These are phyloP conservation scores for Kurtzmaniella cleridarum DNA, from an alignment of 805 yeast species.

Conservation along the genomic window DNA sequence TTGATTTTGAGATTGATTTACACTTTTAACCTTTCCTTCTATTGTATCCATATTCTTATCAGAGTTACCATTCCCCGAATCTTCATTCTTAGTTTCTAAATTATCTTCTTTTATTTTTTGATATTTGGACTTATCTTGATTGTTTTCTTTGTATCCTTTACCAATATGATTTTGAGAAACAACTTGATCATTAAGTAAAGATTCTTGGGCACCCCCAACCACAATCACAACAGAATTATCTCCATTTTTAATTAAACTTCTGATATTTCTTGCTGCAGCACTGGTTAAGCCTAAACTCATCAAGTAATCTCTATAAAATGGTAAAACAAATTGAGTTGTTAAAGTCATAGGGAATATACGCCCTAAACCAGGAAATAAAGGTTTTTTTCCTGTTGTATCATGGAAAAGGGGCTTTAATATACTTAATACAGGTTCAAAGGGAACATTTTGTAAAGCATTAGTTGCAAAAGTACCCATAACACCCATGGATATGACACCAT, in stretches of 20 bases:
- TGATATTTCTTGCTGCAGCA: constrained; percentile 70
- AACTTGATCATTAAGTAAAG: constrained; percentile 48
- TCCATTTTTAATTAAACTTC: constrained; percentile 52
- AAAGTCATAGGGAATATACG: constrained; percentile 73
- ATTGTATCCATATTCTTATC: neutral
- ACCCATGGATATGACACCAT: constrained; percentile 91
- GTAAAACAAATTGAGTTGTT: constrained; percentile 75
- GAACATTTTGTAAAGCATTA: constrained; percentile 38
- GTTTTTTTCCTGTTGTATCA: constrained; percentile 68
- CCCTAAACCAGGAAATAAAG: constrained; percentile 76
- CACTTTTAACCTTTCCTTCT: neutral
- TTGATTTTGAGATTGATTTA: constrained; percentile 2
- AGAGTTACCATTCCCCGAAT: neutral
- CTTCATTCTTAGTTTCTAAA: constrained; percentile 4
- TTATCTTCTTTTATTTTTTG: constrained; percentile 5
- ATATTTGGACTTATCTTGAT: constrained; percentile 3
- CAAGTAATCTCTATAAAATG: constrained; percentile 82
- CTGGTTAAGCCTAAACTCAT: constrained; percentile 78
- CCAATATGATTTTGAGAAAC: constrained; percentile 28
- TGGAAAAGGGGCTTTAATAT: constrained; percentile 34
- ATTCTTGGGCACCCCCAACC: constrained; percentile 94
- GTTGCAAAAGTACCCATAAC: constrained; percentile 81
- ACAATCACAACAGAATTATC: constrained; percentile 82
- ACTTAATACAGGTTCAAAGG: constrained; percentile 30
- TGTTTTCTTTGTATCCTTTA: constrained; percentile 22